phyloP scores from a whole-genome alignment of 768 basidiomycete genomes.

The Boletus coccyginus region DNA sequence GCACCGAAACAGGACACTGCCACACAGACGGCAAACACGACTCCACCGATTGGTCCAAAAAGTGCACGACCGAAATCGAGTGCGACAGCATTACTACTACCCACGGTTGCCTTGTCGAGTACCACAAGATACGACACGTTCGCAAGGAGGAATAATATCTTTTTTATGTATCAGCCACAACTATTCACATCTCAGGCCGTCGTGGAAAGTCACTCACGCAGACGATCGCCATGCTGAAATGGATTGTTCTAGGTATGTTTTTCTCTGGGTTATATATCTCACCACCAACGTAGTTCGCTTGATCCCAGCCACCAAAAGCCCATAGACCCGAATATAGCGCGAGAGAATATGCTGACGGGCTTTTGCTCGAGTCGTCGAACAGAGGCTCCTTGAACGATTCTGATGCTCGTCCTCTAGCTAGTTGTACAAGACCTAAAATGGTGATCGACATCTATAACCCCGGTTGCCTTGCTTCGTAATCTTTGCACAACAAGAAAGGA shows the following conservation, averaged over 20 bases:
- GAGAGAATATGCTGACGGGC: slow-evolving; percentile 85
- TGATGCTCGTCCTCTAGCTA: slow-evolving; percentile 68
- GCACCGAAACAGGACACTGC: slow-evolving; percentile 96
- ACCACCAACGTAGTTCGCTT: slow-evolving; percentile 87
- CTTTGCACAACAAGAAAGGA: background rate
- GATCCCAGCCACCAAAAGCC: slow-evolving; percentile 98
- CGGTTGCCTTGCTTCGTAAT: background rate
- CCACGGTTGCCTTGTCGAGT: slow-evolving; percentile 74
- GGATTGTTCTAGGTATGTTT: slow-evolving; percentile 87
- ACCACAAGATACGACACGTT: slow-evolving; percentile 94
- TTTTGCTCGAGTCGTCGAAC: slow-evolving; percentile 70
- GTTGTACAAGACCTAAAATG: slow-evolving; percentile 74
- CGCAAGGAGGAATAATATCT: slow-evolving; percentile 76
- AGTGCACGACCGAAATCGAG: slow-evolving; percentile 89
- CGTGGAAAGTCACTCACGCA: slow-evolving; percentile 44
- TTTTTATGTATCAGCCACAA: background rate
- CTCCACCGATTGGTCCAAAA: slow-evolving; percentile 85
- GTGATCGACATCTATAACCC: slow-evolving; percentile 60
- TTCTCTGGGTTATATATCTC: slow-evolving; percentile 80
- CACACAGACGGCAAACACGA: slow-evolving; percentile 86
- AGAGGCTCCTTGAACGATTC: slow-evolving; percentile 63
- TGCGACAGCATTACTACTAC: slow-evolving; percentile 81
- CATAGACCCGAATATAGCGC: slow-evolving; percentile 93
- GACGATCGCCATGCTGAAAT: slow-evolving; percentile 85
- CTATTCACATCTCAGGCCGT: background rate